Conservation (phyloP, 495 filamentous ascomycete genomes). For the Cetradonia linearis region DNA sequence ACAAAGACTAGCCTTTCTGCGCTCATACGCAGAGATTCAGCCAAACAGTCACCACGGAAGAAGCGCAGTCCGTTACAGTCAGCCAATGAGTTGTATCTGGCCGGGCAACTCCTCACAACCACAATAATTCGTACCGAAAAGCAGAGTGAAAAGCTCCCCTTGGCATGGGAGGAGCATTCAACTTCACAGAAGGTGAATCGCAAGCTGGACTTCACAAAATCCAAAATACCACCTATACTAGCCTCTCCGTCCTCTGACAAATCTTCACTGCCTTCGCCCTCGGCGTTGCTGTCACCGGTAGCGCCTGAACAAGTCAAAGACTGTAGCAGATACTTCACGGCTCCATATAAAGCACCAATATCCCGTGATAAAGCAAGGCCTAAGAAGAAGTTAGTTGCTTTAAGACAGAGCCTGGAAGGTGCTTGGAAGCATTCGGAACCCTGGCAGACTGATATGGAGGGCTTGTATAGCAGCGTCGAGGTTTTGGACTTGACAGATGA, state of each 20-base stretch:
- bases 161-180: background rate
- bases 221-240: background rate
- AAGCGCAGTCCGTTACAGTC: conserved; percentile 16
- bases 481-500: conserved; percentile 21
- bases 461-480: conserved; percentile 17
- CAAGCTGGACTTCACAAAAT: conserved; percentile 11
- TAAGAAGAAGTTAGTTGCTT: conserved; percentile 7
- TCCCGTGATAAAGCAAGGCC: background rate
- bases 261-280: conserved; percentile 18
- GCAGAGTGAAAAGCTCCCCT: background rate
- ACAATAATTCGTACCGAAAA: background rate
- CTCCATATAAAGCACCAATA: background rate
- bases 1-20: background rate
- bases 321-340: too few relatives aligned
- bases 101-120: conserved; percentile 1
- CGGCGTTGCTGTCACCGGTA: conserved; percentile 11
- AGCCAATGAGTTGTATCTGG: background rate
- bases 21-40: background rate
- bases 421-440: conserved; percentile 24
- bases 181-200: conserved; percentile 13
- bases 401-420: conserved; percentile 24
- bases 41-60: conserved; percentile 10
- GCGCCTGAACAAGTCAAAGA: background rate
- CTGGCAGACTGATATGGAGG: conserved; percentile 8
- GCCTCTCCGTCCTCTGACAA: background rate